A percentile compares a stretch with the other conserved stretches of the same genome.
Evolutionary conservation across 2,329 filamentous ascomycete species (phyloP).

Genomic region (Aspergillus sp.): DNA sequence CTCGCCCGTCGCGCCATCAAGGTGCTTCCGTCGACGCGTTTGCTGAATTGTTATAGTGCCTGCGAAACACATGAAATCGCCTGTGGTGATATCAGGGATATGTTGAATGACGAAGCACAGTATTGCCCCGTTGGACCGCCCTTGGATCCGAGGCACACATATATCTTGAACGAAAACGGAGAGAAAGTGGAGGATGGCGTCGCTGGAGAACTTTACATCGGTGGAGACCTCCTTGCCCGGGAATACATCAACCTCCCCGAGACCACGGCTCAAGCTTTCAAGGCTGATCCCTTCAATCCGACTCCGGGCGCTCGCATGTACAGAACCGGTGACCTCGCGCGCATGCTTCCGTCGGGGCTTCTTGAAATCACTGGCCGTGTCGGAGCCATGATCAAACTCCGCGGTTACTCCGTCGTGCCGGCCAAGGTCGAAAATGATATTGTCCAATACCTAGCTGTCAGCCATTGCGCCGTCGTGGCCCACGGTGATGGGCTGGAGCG

Average conservation of each 20-base stretch:
- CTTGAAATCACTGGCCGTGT: conserved; percentile 75
- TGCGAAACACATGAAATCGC: conserved; percentile 81
- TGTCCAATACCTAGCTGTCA: conserved; percentile 66
- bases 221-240: conserved; percentile 69
- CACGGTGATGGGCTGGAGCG: conserved; percentile 73
- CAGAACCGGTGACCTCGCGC: conserved; percentile 69
- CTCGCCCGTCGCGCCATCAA: conserved; percentile 67
- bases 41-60: conserved; percentile 79
- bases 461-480: conserved; percentile 69
- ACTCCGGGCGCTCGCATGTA: conserved; percentile 68
- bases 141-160: conserved; percentile 65
- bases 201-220: conserved; percentile 72
- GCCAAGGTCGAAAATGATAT: conserved; percentile 75
- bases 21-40: conserved; percentile 65
- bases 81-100: conserved; percentile 70
- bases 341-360: conserved; percentile 64
- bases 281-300: conserved; percentile 62
- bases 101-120: conserved; percentile 61
- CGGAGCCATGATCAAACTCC: conserved; percentile 77
- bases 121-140: conserved; percentile 75
- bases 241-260: conserved; percentile 80
- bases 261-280: conserved; percentile 71
- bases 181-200: conserved; percentile 62
- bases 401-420: conserved; percentile 75
- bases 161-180: conserved; percentile 69